Evolutionary conservation across 768 basidiomycete species (phyloP).

Genomic region (Leccinum longicurvipes): DNA sequence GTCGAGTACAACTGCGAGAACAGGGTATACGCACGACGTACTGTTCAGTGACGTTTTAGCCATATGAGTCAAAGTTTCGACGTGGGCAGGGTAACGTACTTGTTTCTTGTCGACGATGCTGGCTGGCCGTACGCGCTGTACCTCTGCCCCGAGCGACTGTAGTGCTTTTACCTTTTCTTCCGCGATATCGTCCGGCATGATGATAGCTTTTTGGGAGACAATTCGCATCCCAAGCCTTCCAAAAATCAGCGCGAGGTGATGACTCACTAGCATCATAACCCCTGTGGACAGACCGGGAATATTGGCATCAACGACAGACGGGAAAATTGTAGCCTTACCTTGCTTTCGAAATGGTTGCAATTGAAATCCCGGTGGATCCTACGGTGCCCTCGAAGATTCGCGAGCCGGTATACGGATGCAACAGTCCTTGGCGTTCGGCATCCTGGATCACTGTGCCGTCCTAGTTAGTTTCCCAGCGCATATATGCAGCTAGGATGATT

Average conservation of each 20-base stretch:
- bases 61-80: neutral
- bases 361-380: conserved; percentile 93
- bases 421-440: conserved; percentile 78
- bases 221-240: neutral
- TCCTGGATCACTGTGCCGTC: conserved; percentile 97
- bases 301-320: neutral
- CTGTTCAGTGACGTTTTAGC: conserved; percentile 29
- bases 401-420: conserved; percentile 84
- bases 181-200: conserved; percentile 88
- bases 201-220: conserved; percentile 55
- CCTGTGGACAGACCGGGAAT: conserved; percentile 36
- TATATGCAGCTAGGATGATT: too few species aligned
- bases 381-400: conserved; percentile 97
- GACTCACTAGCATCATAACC: conserved; percentile 81
- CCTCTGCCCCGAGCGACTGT: conserved; percentile 79
- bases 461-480: too few species aligned
- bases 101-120: conserved; percentile 98
- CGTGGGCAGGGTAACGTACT: conserved; percentile 37
- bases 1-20: neutral
- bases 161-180: conserved; percentile 89
- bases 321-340: conserved; percentile 45
- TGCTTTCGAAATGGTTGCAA: conserved; percentile 89
- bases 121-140: conserved; percentile 87
- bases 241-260: neutral
- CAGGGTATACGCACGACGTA: conserved; percentile 54